phyloP scores from a whole-genome alignment of 257 asterid genomes.

The Gentiana dahurica region DNA sequence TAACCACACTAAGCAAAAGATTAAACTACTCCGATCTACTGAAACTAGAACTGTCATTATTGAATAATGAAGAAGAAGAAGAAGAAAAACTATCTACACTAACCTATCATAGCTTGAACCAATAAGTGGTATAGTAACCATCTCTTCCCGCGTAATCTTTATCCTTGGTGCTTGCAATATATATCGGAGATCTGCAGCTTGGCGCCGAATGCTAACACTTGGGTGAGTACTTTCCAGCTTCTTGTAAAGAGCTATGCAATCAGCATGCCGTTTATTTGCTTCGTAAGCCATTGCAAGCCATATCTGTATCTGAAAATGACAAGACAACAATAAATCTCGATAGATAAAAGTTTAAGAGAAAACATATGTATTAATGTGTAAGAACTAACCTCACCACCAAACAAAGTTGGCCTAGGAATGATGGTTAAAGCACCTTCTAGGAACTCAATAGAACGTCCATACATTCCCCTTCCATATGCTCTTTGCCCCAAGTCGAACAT shows the following conservation, averaged over 20 bases:
- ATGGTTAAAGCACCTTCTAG: constrained; percentile 95
- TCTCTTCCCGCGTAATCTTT: constrained; percentile 94
- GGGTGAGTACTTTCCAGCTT: constrained; percentile 80
- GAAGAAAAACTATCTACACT: constrained; percentile 1
- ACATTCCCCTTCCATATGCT: constrained; percentile 87
- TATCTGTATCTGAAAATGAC: constrained; percentile 68
- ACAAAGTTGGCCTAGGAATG: constrained; percentile 79
- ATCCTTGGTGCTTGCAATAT: constrained; percentile 95
- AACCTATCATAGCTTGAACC: constrained; percentile 97
- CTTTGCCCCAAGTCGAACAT: constrained; percentile 92
- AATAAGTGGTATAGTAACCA: constrained; percentile 93
- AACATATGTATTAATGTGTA: neutral
- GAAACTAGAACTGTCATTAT: neutral
- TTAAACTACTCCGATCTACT: neutral
- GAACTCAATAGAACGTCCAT: constrained; percentile 90
- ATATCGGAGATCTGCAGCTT: constrained; percentile 86
- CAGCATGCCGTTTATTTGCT: constrained; percentile 85
- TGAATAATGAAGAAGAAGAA: neutral
- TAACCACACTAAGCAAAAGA: neutral
- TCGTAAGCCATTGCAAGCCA: constrained; percentile 99
- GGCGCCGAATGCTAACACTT: constrained; percentile 71
- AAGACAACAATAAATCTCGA: neutral
- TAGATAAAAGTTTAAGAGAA: neutral
- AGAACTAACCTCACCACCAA: constrained; percentile 91
- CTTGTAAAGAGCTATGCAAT: constrained; percentile 77